Percentiles rank a stretch among this genome's conserved stretches.
Conservation (phyloP, 2,329 filamentous ascomycete genomes). For the Cordyceps fumosorosea region DNA sequence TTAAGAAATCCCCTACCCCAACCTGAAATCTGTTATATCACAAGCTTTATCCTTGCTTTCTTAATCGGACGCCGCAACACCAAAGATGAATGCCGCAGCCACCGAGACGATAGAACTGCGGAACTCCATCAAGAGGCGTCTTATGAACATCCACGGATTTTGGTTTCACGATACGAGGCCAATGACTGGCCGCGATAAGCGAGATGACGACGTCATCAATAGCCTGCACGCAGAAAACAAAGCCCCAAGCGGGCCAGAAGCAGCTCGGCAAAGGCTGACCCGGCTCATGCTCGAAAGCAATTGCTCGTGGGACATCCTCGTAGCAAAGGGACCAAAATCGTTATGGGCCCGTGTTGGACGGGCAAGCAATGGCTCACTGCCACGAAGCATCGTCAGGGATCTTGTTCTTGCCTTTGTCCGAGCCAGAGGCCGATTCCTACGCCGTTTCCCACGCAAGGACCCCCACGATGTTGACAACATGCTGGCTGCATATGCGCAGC, state of each 20-base stretch:
- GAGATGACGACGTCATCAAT: constrained; percentile 3
- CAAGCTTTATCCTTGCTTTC: not conserved
- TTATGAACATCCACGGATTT: not conserved
- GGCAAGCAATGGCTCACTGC: not conserved
- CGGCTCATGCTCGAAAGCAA: constrained; percentile 7
- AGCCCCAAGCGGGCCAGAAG: not conserved
- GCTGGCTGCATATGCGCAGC: constrained; percentile 10
- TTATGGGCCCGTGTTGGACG: not conserved
- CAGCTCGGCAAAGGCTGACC: not conserved
- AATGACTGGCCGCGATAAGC: not conserved
- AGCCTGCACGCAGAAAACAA: not conserved
- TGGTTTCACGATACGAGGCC: not conserved
- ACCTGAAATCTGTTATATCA: not conserved
- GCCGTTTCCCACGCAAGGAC: constrained; percentile 5
- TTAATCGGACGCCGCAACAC: not conserved
- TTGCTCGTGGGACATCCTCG: not conserved
- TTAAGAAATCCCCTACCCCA: too few relatives aligned
- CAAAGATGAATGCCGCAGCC: not conserved
- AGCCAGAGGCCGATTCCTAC: constrained; percentile 14
- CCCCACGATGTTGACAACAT: not conserved
- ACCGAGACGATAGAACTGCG: not conserved
- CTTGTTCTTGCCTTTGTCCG: constrained; percentile 13
- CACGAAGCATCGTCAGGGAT: not conserved
- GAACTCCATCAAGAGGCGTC: not conserved
- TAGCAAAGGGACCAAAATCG: not conserved